phyloP scores from a whole-genome alignment of 1,284 basidiomycete genomes.

The Neonothopanus nambi region DNA sequence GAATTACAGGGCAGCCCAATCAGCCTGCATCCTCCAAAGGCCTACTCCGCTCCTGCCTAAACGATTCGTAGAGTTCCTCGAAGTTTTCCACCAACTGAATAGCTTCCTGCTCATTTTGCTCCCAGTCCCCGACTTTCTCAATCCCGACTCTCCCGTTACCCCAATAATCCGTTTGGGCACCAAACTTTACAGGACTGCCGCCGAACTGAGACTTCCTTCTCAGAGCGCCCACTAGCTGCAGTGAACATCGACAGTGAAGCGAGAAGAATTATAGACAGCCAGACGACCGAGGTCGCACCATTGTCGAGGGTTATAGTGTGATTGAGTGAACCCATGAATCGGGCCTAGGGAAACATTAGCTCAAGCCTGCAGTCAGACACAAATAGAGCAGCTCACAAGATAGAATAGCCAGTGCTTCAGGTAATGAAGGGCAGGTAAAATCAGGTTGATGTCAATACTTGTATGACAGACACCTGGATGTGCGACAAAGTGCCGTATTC shows the following conservation, averaged over 20 bases:
- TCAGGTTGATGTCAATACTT: constrained; percentile 55
- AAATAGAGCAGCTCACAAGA: constrained; percentile 51
- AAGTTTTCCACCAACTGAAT: constrained; percentile 55
- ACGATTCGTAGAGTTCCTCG: constrained; percentile 45
- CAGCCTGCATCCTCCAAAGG: neutral
- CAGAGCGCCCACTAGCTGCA: constrained; percentile 19
- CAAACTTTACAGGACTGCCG: constrained; percentile 45
- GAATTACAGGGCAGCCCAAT: neutral
- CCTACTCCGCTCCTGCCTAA: neutral
- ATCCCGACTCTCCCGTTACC: constrained; percentile 55
- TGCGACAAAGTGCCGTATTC: constrained; percentile 61
- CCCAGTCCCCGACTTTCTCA: constrained; percentile 51
- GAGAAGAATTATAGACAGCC: constrained; percentile 59
- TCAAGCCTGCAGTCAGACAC: neutral
- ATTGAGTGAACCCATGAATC: constrained; percentile 62
- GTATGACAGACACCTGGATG: constrained; percentile 79
- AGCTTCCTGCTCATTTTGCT: constrained; percentile 41
- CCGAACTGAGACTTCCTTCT: constrained; percentile 16
- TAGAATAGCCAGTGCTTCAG: constrained; percentile 67
- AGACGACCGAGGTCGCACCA: constrained; percentile 64
- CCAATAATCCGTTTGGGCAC: constrained; percentile 55
- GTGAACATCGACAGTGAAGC: constrained; percentile 40
- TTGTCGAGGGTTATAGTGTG: constrained; percentile 62
- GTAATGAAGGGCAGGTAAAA: constrained; percentile 48
- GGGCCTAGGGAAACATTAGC: constrained; percentile 47